Conservation (phyloP, 1,284 basidiomycete species). For the Leccinum fallax region DNA sequence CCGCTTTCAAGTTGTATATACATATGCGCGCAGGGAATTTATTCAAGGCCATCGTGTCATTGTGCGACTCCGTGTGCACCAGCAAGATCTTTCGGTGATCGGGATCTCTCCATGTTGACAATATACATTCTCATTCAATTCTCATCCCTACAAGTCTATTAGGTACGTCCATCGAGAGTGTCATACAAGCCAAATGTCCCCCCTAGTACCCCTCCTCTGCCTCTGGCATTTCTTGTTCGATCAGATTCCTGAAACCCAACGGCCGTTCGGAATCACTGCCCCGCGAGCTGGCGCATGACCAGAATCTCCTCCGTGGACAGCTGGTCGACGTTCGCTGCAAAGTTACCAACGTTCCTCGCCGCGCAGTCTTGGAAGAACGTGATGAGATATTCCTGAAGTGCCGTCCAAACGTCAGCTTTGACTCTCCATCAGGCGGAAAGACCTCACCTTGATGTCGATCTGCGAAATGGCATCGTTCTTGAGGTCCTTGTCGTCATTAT, state of each 20-base stretch:
- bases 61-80: neutral
- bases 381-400: constrained; percentile 62
- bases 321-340: constrained; percentile 64
- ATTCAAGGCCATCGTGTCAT: neutral
- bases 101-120: neutral
- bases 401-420: neutral
- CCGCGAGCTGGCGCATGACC: constrained; percentile 62
- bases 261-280: constrained; percentile 19
- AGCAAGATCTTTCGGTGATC: neutral
- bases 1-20: neutral
- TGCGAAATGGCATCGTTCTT: constrained; percentile 85
- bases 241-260: neutral
- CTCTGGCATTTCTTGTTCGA: neutral
- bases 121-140: neutral
- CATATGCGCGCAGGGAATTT: neutral
- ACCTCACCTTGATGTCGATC: constrained; percentile 82
- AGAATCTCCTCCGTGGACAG: constrained; percentile 70
- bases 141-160: constrained; percentile 8
- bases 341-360: constrained; percentile 63
- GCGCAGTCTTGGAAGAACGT: constrained; percentile 75
- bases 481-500: constrained; percentile 83
- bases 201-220: neutral
- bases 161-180: neutral
- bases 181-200: constrained; percentile 12
- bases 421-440: neutral